Percentiles rank a stretch among this genome's conserved stretches.
phyloP scores from a whole-genome alignment of 2,329 filamentous ascomycete species.

The Colletotrichum brevisporum region DNA sequence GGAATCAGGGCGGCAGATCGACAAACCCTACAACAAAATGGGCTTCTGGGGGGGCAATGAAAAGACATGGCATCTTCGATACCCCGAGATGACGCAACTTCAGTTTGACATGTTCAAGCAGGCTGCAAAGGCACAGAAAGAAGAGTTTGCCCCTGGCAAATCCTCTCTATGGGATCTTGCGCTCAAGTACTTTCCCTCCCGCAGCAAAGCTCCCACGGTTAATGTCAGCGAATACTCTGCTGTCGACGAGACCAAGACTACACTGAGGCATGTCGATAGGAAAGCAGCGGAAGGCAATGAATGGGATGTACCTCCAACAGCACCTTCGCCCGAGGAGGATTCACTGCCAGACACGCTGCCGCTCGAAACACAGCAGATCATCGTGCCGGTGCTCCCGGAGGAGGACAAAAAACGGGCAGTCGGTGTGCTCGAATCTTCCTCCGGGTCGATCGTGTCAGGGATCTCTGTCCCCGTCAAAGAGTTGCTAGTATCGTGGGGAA shows the following conservation, averaged over 20 bases:
- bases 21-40: constrained; percentile 68
- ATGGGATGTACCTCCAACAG: constrained; percentile 45
- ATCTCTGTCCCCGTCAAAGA: constrained; percentile 77
- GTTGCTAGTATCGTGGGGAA: constrained; percentile 83
- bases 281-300: constrained; percentile 46
- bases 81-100: constrained; percentile 74
- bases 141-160: constrained; percentile 67
- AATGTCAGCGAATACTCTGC: constrained; percentile 31
- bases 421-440: constrained; percentile 76
- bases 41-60: constrained; percentile 71
- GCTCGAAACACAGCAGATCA: constrained; percentile 50
- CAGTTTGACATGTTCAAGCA: constrained; percentile 69
- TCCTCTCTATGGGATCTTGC: constrained; percentile 69
- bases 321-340: constrained; percentile 45
- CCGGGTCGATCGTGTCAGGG: constrained; percentile 74
- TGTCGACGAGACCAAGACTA: constrained; percentile 39
- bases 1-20: constrained; percentile 69
- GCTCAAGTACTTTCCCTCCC: constrained; percentile 71
- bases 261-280: constrained; percentile 45
- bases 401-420: constrained; percentile 61
- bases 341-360: constrained; percentile 55
- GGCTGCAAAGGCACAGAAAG: constrained; percentile 64
- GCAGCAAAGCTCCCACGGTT: constrained; percentile 20
- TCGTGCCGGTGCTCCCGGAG: constrained; percentile 52
- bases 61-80: constrained; percentile 72